Conservation (phyloP, 345 rosid genomes). For the Limnanthes douglasii region DNA sequence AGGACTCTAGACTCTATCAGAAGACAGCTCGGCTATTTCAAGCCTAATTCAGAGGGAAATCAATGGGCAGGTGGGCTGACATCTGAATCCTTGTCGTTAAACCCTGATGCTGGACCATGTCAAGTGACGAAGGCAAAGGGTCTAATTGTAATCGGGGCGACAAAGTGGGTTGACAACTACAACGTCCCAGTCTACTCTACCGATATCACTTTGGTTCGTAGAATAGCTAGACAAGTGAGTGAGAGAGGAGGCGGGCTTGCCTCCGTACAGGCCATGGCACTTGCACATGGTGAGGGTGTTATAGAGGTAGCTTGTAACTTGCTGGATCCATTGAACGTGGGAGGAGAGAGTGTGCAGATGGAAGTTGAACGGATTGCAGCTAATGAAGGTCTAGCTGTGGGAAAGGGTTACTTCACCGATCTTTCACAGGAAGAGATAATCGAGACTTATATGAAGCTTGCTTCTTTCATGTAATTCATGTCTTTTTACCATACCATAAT, state of each 20-base stretch:
- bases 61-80: constrained; percentile 59
- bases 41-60: constrained; percentile 48
- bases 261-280: constrained; percentile 90
- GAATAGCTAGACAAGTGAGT: constrained; percentile 49
- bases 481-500: background rate
- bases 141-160: constrained; percentile 57
- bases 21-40: constrained; percentile 78
- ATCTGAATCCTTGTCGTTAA: constrained; percentile 25
- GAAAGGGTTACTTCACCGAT: constrained; percentile 78
- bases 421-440: constrained; percentile 42
- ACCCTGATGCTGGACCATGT: constrained; percentile 60
- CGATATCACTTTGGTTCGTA: constrained; percentile 35
- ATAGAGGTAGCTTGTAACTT: constrained; percentile 85
- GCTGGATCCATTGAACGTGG: constrained; percentile 58
- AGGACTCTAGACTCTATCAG: constrained; percentile 67
- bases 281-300: constrained; percentile 39
- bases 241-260: constrained; percentile 79
- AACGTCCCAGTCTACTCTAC: constrained; percentile 56
- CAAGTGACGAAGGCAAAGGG: constrained; percentile 42
- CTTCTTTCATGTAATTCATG: constrained; percentile 6
- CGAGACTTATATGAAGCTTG: constrained; percentile 27
- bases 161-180: constrained; percentile 75
- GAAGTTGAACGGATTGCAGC: constrained; percentile 53
- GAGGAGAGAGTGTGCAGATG: constrained; percentile 59
- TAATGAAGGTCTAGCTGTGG: constrained; percentile 41